phyloP scores from a whole-genome alignment of 2,329 filamentous ascomycete genomes.

The Calonectria montana region DNA sequence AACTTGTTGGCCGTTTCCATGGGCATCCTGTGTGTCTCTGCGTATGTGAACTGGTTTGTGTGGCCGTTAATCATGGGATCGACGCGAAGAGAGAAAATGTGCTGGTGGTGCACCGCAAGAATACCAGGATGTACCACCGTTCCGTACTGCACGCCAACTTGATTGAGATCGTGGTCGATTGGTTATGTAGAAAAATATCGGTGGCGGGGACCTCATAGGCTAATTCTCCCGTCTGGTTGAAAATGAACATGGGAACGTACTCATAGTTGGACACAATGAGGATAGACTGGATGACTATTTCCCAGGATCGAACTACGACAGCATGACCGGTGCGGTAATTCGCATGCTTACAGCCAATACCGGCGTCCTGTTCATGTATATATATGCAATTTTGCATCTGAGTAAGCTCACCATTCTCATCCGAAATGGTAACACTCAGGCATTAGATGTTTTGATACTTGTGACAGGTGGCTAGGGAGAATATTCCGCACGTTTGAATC shows the following conservation, averaged over 20 bases:
- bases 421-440: slow-evolving; percentile 24
- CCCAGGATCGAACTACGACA: slow-evolving; percentile 62
- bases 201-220: slow-evolving; percentile 42
- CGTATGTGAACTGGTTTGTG: slow-evolving; percentile 49
- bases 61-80: slow-evolving; percentile 70
- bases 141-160: slow-evolving; percentile 53
- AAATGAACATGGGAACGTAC: slow-evolving; percentile 54
- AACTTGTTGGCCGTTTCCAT: slow-evolving; percentile 54
- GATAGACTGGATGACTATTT: slow-evolving; percentile 68
- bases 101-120: slow-evolving; percentile 73
- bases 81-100: slow-evolving; percentile 70
- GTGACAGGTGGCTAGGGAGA: not conserved
- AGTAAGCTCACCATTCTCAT: slow-evolving; percentile 10
- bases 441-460: slow-evolving; percentile 57
- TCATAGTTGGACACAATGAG: slow-evolving; percentile 72
- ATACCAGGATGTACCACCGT: slow-evolving; percentile 70
- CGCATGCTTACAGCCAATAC: slow-evolving; percentile 81
- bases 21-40: slow-evolving; percentile 33
- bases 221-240: slow-evolving; percentile 61
- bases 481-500: not conserved
- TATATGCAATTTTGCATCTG: slow-evolving; percentile 71
- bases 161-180: slow-evolving; percentile 45
- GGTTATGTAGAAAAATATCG: slow-evolving; percentile 55
- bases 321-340: slow-evolving; percentile 80
- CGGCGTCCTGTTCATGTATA: slow-evolving; percentile 80